Base-by-base conservation (phyloP, 257 asterid species). In the Capsicum baccatum region DNA sequence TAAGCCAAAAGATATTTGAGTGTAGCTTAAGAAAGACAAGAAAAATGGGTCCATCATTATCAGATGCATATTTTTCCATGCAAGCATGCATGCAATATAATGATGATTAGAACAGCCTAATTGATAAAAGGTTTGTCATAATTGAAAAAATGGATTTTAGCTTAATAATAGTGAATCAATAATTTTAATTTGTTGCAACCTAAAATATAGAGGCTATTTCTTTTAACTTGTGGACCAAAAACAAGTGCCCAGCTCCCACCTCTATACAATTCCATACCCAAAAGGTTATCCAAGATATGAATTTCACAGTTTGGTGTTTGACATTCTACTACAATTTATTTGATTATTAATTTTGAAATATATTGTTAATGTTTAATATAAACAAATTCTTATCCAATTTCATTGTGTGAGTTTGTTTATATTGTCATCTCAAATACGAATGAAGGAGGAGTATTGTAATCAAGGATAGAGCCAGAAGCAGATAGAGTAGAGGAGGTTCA, bases 141-240 rank as follows among this genome's bases (percentile, higher is more conserved):
- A 52, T 76, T 26, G 62, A 14, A 52, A 15, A 52, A 50, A 42
- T 76, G 81, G 64, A 76, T 11, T 54, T 9, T 82, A 67, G 80
- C 80, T 50, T 67, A 44, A 63, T 67, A 50, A 76, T 82, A 52
- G 68, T 52, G 67, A 82, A 79, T 54, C 50, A 54, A 19, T 14
- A 54, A 8, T 12, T 39, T 39, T 42, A 42, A 8, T 56, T 44
- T 67, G 33, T 69, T 80, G 66, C 62, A 79, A 35, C 47, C 39
- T 79, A 82, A 55, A 79, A 54, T 6, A 54, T 66, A 79, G 73
- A 82, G 59, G 33, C 15, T 21, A 8, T 78, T 7, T 74, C 64
- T 63, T 85, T 74, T 48, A 21, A 74, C 64, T 60, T 55, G n/a
- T 63, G 70, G 83, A 76, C 85, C 82, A 82, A 63, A 58, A 10